Evolutionary conservation across 257 asterid genomes (phyloP).

Genomic region (Scutellaria baicalensis): DNA sequence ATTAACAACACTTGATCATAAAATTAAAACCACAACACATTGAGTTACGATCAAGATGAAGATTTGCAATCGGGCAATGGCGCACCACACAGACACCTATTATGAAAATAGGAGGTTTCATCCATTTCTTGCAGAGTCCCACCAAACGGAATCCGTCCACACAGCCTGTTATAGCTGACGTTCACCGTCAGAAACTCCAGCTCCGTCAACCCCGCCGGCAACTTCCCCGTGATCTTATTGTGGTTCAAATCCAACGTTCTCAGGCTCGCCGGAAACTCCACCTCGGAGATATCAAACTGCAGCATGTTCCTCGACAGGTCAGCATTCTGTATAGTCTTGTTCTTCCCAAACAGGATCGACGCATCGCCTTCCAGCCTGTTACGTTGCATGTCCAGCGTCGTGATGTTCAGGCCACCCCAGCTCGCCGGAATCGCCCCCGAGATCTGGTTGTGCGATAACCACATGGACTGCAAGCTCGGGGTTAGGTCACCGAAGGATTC

Average conservation of each 20-base stretch:
- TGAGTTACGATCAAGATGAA: neutral
- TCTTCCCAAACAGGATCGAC: constrained; percentile 48
- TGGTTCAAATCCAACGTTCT: constrained; percentile 44
- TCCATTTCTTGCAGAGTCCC: constrained; percentile 31
- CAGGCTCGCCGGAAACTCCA: constrained; percentile 35
- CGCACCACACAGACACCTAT: constrained; percentile 38
- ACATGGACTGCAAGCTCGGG: constrained; percentile 27
- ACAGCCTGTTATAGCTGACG: constrained; percentile 49
- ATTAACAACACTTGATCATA: neutral
- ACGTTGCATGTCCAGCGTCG: constrained; percentile 29
- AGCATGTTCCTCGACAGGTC: constrained; percentile 52
- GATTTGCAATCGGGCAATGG: constrained; percentile 32
- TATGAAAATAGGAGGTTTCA: constrained; percentile 28
- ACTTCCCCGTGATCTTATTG: constrained; percentile 37
- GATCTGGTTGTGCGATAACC: constrained; percentile 54
- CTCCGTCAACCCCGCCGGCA: constrained; percentile 36
- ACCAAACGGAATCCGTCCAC: constrained; percentile 40
- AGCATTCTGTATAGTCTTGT: constrained; percentile 23
- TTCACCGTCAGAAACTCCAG: constrained; percentile 23
- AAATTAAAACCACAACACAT: neutral
- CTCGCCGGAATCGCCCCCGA: constrained; percentile 43
- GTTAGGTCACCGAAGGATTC: constrained; percentile 36
- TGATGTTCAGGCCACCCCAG: constrained; percentile 25
- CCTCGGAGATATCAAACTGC: constrained; percentile 46
- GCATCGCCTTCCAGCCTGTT: constrained; percentile 56